A percentile compares a stretch with the other conserved stretches of the same genome.
phyloP scores from a whole-genome alignment of 2,329 filamentous ascomycete species.

The Salinomyces thailandicus region DNA sequence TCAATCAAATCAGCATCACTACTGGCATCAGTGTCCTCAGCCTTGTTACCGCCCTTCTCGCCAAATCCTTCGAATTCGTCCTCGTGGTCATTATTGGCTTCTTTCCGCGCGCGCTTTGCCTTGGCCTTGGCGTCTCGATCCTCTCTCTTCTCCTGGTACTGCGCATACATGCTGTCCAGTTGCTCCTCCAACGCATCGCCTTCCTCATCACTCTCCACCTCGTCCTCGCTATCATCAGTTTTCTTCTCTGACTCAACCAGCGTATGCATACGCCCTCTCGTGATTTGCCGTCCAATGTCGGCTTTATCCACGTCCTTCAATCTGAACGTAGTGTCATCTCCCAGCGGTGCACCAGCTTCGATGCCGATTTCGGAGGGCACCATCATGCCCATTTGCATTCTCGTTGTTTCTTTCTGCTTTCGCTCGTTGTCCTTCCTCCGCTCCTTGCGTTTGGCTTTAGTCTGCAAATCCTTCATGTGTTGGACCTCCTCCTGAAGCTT shows the following conservation, averaged over 20 bases:
- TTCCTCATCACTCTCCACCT: conserved; percentile 63
- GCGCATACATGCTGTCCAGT: conserved; percentile 76
- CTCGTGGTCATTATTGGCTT: conserved; percentile 52
- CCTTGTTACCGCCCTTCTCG: conserved; percentile 54
- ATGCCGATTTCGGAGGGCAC: conserved; percentile 92
- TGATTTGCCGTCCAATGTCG: conserved; percentile 53
- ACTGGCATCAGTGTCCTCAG: conserved; percentile 34
- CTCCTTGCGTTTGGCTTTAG: conserved; percentile 67
- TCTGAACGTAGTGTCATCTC: conserved; percentile 65
- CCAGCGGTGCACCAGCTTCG: conserved; percentile 52
- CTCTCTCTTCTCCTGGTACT: conserved; percentile 70
- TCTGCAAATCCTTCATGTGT: conserved; percentile 68
- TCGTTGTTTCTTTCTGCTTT: conserved; percentile 88
- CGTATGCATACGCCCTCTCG: conserved; percentile 68
- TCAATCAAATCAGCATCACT: conserved; percentile 45
- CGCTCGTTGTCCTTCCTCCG: conserved; percentile 80
- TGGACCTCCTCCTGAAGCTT: conserved; percentile 81
- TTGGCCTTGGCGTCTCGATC: conserved; percentile 76
- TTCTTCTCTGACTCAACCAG: conserved; percentile 43
- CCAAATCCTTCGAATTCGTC: conserved; percentile 83
- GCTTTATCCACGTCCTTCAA: conserved; percentile 73
- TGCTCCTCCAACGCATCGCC: conserved; percentile 74
- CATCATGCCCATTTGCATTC: conserved; percentile 95
- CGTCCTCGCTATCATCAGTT: conserved; percentile 37
- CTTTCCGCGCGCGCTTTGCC: conserved; percentile 76